Evolutionary conservation across 2,329 filamentous ascomycete genomes (phyloP), one percentile per base, ranked within the genome.

Genomic region (Penicillium sp.): DNA sequence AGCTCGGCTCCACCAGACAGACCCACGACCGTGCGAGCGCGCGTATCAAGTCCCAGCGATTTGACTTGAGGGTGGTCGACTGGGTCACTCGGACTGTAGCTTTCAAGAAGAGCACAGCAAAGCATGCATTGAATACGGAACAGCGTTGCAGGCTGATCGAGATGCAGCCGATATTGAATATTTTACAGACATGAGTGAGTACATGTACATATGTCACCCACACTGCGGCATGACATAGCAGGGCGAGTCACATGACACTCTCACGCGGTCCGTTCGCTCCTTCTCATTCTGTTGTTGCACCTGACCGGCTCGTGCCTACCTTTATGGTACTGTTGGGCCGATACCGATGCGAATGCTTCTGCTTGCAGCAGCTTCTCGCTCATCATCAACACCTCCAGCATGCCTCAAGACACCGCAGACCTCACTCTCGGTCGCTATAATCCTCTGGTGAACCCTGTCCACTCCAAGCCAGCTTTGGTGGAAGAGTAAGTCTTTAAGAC

Each of bases 391-490:
- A 18, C 18, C n/a, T 18, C 5, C 46, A 40, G 18, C 42, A 67
- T 62, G 59, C 47, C 54, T 31, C 47, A 28, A 45, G 24, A 39
- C 11, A 45, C 54, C 16, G 16, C 28, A 26, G 52, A 62, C 66
- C 48, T 58, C 39, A 37, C 50, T 19, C 67, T 63, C 33, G 60
- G 63, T 23, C 61, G 57, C 31, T 85, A 80, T 62, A 79, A 79
- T 42, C 81, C 82, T 1, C 69, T 84, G 49, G 79, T 83, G 60
- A 80, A 81, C 58, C 75, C 77, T n/a, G 72, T 79, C 43, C 67
- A 76, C 40, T 62, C 72, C 16, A 78, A 75, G 56, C 82, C 83
- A 3, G 78, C 83, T 11, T 66, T 77, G 26, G 75, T 81, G 24
- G 75, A 80, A 56, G 74, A 78, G 79, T 81, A 73, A 64, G 75